Percentiles rank a stretch among this genome's conserved stretches.
Conservation (phyloP, 1,284 basidiomycete genomes). For the Moniliophthora roreri region DNA sequence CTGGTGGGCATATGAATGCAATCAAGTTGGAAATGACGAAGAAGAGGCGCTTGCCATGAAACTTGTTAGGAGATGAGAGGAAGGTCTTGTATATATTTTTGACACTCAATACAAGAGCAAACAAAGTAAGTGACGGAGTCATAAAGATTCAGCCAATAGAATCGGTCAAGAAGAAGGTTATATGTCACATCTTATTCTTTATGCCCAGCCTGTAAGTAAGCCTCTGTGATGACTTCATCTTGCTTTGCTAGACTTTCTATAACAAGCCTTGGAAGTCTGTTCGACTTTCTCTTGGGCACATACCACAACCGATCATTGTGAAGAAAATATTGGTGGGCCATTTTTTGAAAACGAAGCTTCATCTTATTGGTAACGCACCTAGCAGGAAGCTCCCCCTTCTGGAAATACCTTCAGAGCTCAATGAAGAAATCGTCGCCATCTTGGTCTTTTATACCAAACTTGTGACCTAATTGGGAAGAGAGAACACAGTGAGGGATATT, state of each 20-base stretch:
- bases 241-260: slow-evolving; percentile 15
- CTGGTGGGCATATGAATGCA: slow-evolving; percentile 27
- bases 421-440: slow-evolving; percentile 15
- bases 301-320: slow-evolving; percentile 18
- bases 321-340: slow-evolving; percentile 17
- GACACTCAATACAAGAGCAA: slow-evolving; percentile 24
- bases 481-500: background rate
- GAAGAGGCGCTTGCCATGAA: slow-evolving; percentile 18
- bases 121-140: slow-evolving; percentile 29
- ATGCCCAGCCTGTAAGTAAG: slow-evolving; percentile 26
- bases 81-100: slow-evolving; percentile 11
- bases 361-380: background rate
- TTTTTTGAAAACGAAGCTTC: slow-evolving; percentile 15
- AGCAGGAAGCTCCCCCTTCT: slow-evolving; percentile 8
- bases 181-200: slow-evolving; percentile 28
- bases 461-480: background rate
- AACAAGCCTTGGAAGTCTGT: slow-evolving; percentile 16
- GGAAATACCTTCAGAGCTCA: slow-evolving; percentile 15
- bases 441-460: slow-evolving; percentile 8
- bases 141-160: slow-evolving; percentile 32
- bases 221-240: slow-evolving; percentile 17
- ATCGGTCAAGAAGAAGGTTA: slow-evolving; percentile 20
- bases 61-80: slow-evolving; percentile 22
- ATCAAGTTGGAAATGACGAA: slow-evolving; percentile 22
- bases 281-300: slow-evolving; percentile 8